Conservation (phyloP, 2,329 filamentous ascomycete genomes). For the Xylariomycetidae sp. region DNA sequence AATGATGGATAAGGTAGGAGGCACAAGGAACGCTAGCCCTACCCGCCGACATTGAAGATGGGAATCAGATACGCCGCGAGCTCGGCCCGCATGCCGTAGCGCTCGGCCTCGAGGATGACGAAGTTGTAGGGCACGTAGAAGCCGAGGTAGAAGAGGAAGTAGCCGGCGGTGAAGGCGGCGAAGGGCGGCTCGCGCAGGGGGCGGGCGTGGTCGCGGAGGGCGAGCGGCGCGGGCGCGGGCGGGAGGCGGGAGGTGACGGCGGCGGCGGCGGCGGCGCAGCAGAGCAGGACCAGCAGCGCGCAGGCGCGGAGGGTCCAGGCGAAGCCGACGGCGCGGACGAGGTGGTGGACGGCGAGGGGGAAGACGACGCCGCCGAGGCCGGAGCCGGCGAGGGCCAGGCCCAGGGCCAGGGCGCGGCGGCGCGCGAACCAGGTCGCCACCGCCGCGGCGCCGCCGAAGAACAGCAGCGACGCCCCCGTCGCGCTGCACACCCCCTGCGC, state of each 20-base stretch:
- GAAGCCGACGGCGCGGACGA: constrained; percentile 38
- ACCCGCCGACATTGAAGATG: constrained; percentile 14
- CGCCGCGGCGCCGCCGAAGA: constrained; percentile 29
- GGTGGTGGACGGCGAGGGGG: constrained; percentile 49
- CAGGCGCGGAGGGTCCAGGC: constrained; percentile 33
- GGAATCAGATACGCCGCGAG: constrained; percentile 12
- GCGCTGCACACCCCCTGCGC: constrained; percentile 26
- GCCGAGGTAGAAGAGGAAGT: constrained; percentile 13
- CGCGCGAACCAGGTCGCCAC: constrained; percentile 45
- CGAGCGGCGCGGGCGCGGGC: constrained; percentile 33
- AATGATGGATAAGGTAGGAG: not conserved
- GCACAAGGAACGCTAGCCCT: constrained; percentile 35
- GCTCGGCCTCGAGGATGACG: constrained; percentile 11
- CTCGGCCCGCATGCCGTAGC: constrained; percentile 7
- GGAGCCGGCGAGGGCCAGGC: constrained; percentile 41
- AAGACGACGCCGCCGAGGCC: constrained; percentile 48
- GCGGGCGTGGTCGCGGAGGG: constrained; percentile 38
- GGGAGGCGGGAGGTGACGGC: constrained; percentile 31
- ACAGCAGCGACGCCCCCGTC: constrained; percentile 24
- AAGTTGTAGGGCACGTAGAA: constrained; percentile 13
- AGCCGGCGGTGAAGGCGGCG: constrained; percentile 3
- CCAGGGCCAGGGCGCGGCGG: constrained; percentile 40
- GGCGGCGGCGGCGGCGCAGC: constrained; percentile 24
- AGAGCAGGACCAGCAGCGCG: constrained; percentile 30
- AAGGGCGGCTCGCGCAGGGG: constrained; percentile 39